Percentiles rank a stretch among this genome's conserved stretches.
Conservation (phyloP, 345 rosid genomes). For the Nephelium lappaceum region DNA sequence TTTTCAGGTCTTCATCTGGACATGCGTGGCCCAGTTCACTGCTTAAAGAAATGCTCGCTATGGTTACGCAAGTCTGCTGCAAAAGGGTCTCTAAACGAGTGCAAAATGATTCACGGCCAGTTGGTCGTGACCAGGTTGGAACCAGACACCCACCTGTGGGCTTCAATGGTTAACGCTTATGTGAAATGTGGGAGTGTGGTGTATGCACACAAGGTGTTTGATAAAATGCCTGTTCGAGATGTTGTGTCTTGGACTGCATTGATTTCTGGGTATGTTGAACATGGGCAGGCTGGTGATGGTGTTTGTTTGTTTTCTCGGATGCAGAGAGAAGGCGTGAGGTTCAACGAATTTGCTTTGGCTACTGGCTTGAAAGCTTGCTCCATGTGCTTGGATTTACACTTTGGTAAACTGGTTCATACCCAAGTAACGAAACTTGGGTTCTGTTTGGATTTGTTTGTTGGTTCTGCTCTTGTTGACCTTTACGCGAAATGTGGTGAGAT, state of each 20-base stretch:
- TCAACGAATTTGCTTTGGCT: conserved; percentile 40
- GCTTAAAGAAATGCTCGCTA: too few species aligned
- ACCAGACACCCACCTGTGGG: conserved; percentile 43
- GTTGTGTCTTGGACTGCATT: conserved; percentile 53
- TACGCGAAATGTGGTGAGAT: conserved; percentile 17
- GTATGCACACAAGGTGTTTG: conserved; percentile 38
- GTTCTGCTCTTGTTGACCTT: conserved; percentile 46
- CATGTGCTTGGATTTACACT: conserved; percentile 30
- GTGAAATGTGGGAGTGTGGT: conserved; percentile 34
- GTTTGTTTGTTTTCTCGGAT: conserved; percentile 33
- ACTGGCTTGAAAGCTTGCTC: conserved; percentile 49
- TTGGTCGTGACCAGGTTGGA: conserved; percentile 24
- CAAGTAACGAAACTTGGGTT: conserved; percentile 41
- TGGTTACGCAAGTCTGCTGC: conserved; percentile 40
- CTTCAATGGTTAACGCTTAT: conserved; percentile 42
- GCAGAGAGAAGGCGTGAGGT: conserved; percentile 39
- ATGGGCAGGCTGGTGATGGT: conserved; percentile 31
- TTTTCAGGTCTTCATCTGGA: too few species aligned
- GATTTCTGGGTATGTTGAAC: conserved; percentile 36
- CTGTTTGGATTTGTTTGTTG: conserved; percentile 41
- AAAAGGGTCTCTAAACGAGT: conserved; percentile 31
- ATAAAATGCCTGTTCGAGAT: conserved; percentile 40
- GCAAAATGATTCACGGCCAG: conserved; percentile 36
- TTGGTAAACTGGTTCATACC: conserved; percentile 46
- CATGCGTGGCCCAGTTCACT: conserved; percentile 32